Evolutionary conservation across 768 basidiomycete genomes (phyloP).

Genomic region (Lentinula detonsa): DNA sequence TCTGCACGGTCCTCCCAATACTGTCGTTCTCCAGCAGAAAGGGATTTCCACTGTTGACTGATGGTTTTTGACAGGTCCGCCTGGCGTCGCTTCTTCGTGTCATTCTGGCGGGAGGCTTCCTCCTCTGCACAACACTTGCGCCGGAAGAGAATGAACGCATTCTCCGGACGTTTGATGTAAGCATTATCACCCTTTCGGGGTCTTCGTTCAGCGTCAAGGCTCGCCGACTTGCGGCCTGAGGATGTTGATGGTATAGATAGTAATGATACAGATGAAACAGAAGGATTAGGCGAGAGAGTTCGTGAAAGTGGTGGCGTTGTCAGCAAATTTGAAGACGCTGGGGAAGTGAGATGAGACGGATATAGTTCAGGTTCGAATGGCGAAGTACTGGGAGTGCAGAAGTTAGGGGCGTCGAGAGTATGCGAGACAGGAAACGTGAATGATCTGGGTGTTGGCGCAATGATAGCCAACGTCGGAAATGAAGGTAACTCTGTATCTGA

Average conservation of each 20-base stretch:
- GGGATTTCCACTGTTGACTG: constrained; percentile 72
- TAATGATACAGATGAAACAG: constrained; percentile 27
- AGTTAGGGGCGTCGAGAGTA: constrained; percentile 60
- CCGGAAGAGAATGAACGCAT: constrained; percentile 82
- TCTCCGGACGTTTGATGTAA: constrained; percentile 80
- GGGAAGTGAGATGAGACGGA: constrained; percentile 32
- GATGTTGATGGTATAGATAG: constrained; percentile 27
- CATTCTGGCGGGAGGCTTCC: constrained; percentile 10
- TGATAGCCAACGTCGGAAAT: constrained; percentile 28
- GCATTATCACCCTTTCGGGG: constrained; percentile 73
- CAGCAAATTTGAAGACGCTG: constrained; percentile 18
- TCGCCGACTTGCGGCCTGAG: constrained; percentile 46
- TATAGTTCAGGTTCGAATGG: constrained; percentile 70
- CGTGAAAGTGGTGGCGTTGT: constrained; percentile 24
- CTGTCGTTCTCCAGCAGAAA: constrained; percentile 57
- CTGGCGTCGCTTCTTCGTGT: constrained; percentile 67
- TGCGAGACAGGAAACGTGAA: constrained; percentile 59
- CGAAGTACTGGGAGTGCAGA: constrained; percentile 54
- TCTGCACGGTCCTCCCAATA: constrained; percentile 74
- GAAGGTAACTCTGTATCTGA: not conserved
- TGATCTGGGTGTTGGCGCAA: constrained; percentile 65
- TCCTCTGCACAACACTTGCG: constrained; percentile 56
- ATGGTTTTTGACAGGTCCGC: constrained; percentile 79
- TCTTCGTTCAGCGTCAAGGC: constrained; percentile 44
- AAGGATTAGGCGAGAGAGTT: constrained; percentile 37